Percentiles rank a stretch among this genome's conserved stretches.
Conservation (phyloP, 2,329 filamentous ascomycete species). For the Venturia asperata region DNA sequence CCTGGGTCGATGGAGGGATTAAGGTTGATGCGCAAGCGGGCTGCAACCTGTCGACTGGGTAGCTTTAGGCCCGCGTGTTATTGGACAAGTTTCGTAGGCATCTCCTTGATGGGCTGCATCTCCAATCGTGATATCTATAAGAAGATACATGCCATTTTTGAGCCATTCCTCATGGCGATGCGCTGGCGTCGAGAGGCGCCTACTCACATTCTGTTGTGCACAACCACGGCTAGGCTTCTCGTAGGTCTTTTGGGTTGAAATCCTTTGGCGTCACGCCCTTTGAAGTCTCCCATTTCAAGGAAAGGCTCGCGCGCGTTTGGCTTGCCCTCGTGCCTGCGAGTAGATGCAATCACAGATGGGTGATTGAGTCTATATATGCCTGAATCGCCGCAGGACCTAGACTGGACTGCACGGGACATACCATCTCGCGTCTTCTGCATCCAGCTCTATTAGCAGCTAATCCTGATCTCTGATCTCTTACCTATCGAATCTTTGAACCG, state of each 20-base stretch:
- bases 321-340: background rate
- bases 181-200: constrained; percentile 13
- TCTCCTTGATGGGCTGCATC: constrained; percentile 3
- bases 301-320: constrained; percentile 1
- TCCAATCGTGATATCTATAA: background rate
- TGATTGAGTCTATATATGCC: background rate
- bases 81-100: constrained; percentile 2
- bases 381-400: background rate
- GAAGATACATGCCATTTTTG: background rate
- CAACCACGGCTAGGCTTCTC: background rate
- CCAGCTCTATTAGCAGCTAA: background rate
- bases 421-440: background rate
- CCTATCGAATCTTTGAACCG: background rate
- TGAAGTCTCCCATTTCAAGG: background rate
- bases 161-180: constrained; percentile 5
- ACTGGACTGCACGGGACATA: background rate
- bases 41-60: background rate
- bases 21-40: constrained; percentile 8
- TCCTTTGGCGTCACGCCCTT: constrained; percentile 5
- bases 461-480: background rate
- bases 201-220: background rate
- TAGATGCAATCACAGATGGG: background rate
- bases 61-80: background rate
- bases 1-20: background rate
- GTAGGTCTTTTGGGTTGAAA: background rate